phyloP scores from a whole-genome alignment of 768 basidiomycete genomes.

The Suillus brevipes region DNA sequence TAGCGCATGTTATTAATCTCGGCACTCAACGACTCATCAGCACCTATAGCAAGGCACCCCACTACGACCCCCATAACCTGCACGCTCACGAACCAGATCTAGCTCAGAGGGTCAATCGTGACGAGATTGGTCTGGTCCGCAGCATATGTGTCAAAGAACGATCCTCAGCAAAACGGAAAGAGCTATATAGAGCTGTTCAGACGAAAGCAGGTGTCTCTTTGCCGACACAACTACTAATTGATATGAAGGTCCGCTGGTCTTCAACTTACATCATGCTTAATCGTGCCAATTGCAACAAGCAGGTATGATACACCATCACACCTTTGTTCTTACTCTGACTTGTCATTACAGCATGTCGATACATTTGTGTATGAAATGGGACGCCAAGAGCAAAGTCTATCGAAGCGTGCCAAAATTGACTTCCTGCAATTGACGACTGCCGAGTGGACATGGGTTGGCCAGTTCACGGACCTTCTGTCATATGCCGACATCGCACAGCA shows the following conservation, averaged over 20 bases:
- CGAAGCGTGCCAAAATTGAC: constrained; percentile 17
- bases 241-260: constrained; percentile 36
- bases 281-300: constrained; percentile 18
- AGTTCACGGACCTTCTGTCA: constrained; percentile 24
- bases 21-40: no score
- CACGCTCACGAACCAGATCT: no score
- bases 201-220: not conserved
- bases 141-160: no score
- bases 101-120: no score
- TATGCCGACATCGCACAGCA: constrained; percentile 33
- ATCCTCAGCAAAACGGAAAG: no score
- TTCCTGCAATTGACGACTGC: constrained; percentile 16
- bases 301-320: constrained; percentile 14
- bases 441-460: constrained; percentile 26
- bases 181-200: constrained; percentile 9
- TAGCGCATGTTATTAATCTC: no score
- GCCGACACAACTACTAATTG: constrained; percentile 21
- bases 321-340: not conserved
- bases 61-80: no score
- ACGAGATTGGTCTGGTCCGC: no score
- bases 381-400: constrained; percentile 15
- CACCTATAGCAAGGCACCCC: no score
- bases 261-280: constrained; percentile 26
- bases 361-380: constrained; percentile 7
- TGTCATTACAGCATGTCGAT: constrained; percentile 20